phyloP scores from a whole-genome alignment of 495 filamentous ascomycete species.

The Lophiostoma macrostomum region DNA sequence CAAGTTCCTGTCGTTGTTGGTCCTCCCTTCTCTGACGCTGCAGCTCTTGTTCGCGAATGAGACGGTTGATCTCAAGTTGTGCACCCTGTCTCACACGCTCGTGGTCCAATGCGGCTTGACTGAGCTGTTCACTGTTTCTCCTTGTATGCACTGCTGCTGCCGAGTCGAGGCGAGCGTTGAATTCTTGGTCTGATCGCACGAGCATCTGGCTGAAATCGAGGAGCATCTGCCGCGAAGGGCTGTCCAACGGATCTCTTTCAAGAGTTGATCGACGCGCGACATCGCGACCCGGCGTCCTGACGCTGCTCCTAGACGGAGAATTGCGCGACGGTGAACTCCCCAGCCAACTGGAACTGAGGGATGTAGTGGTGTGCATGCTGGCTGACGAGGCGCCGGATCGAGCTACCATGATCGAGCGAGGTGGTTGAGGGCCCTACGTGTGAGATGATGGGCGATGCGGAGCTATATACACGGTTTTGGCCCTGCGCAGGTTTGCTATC shows the following conservation, averaged over 20 bases:
- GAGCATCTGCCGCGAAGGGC: slow-evolving; percentile 8
- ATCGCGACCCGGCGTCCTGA: slow-evolving; percentile 6
- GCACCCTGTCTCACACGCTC: slow-evolving; percentile 63
- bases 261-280: too few relatives aligned
- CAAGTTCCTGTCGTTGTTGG: slow-evolving; percentile 29
- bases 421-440: neutral
- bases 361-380: slow-evolving; percentile 18
- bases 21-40: slow-evolving; percentile 29
- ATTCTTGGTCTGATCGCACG: slow-evolving; percentile 29
- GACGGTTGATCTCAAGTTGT: slow-evolving; percentile 29
- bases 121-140: slow-evolving; percentile 59
- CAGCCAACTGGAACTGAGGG: slow-evolving; percentile 16
- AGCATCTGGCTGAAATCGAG: slow-evolving; percentile 36
- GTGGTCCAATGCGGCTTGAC: slow-evolving; percentile 59
- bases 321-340: slow-evolving; percentile 12
- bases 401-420: slow-evolving; percentile 7
- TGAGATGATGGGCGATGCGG: neutral
- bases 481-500: too few relatives aligned
- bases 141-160: slow-evolving; percentile 9
- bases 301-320: slow-evolving; percentile 11
- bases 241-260: slow-evolving; percentile 7
- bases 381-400: slow-evolving; percentile 8
- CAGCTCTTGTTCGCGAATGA: slow-evolving; percentile 22
- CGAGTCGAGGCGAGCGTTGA: slow-evolving; percentile 17
- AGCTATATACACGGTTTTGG: neutral